Base-by-base conservation (phyloP, 148 eudicot species). In the Suaeda aralocaspica region DNA sequence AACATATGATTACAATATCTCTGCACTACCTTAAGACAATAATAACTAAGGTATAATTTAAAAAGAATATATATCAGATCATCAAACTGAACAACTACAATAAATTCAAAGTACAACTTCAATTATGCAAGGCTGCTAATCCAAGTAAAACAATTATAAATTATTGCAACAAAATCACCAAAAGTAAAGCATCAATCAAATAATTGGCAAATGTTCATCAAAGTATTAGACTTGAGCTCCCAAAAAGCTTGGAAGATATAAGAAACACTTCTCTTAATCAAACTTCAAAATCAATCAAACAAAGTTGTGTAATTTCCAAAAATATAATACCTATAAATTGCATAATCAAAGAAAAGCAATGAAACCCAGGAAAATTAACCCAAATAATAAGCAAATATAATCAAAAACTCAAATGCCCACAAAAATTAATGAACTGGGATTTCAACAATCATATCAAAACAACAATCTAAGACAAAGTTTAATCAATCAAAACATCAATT, bases 381-480 rank as follows among this genome's bases (percentile, higher is more conserved):
- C 41, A 36, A 36, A 28, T 28, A 16, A 14, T 18, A 48, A 67
- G 44, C 25, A 61, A 45, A 69, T 60, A 24, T 45, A 61, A 75
- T 30, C 73, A 75, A 75, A 73, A 68, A n/a, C 45, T 31, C 67
- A 71, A 33, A 48, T 2, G 28, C 48, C 53, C 68, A 36, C 28
- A 51, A 33, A 49, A 31, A 26, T 1, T 19, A 19, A 57, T 57
- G 55, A 48, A 6, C 48, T 44, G 39, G n/a, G 2, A 21, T 12
- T 28, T 21, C 4, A 22, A 67, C 45, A 55, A 24, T 55, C 26
- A 30, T 41, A 67, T 45, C 29, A 58, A 74, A 62, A 55, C 25
- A 33, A 1, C 48, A 69, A 68, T 36, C 18, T 16, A 34, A 9
- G 28, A 6, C 57, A 18, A 67, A 16, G 33, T 49, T 48, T 0